Conservation (phyloP, 2,329 filamentous ascomycete species). For the Keithomyces neogunnii region DNA sequence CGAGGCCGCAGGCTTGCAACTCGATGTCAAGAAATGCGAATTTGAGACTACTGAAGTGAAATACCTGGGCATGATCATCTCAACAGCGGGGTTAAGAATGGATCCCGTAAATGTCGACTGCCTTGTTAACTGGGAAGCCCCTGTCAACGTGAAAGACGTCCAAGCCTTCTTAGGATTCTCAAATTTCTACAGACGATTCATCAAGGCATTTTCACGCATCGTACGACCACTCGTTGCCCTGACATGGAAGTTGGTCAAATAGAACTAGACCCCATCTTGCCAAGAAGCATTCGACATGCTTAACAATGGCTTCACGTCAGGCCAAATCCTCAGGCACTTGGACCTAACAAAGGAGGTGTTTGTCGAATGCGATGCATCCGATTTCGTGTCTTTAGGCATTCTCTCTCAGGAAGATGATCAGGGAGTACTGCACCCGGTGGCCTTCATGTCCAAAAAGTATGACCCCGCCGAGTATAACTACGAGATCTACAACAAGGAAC, state of each 20-base stretch:
- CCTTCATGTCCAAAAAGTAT: neutral
- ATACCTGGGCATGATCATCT: neutral
- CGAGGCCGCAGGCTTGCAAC: no score
- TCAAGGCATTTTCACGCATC: slow-evolving; percentile 1
- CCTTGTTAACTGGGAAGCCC: neutral
- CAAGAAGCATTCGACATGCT: neutral
- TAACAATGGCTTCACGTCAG: neutral
- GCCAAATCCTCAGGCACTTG: no score
- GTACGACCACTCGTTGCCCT: neutral
- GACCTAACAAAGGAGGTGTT: no score
- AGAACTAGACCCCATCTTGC: neutral
- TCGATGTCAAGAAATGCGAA: neutral
- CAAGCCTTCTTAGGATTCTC: neutral
- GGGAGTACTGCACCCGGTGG: neutral
- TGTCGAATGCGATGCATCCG: no score
- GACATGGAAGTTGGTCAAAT: slow-evolving; percentile 1
- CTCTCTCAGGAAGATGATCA: neutral
- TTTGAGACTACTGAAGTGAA: neutral
- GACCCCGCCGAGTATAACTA: neutral
- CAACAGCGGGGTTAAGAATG: neutral
- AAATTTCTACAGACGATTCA: neutral
- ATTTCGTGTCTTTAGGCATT: no score
- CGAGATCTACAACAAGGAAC: slow-evolving; percentile 2
- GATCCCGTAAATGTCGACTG: slow-evolving; percentile 1
- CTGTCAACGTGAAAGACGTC: slow-evolving; percentile 2